A percentile compares a stretch with the other conserved stretches of the same genome.
These are phyloP conservation scores for Suillus discolor DNA, from an alignment of 768 basidiomycete species.

Conservation along the genomic window DNA sequence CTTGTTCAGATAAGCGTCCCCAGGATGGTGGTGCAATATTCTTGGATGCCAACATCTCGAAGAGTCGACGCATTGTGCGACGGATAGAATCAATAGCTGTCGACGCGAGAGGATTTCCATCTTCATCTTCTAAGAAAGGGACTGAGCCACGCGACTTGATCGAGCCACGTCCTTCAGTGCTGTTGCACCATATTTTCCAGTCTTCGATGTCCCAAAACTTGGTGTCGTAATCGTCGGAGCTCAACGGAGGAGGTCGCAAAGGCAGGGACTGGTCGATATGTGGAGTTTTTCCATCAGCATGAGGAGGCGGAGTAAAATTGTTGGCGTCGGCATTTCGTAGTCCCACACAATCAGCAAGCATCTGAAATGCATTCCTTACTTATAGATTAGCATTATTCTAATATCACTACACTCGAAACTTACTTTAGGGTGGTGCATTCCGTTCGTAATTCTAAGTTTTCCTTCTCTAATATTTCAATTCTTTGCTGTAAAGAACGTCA, in stretches of 20 bases:
- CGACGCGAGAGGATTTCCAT: neutral
- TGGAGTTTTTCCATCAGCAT: too few species aligned
- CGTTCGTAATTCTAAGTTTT: neutral
- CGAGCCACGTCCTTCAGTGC: neutral
- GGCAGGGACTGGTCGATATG: too few species aligned
- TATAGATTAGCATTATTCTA: neutral
- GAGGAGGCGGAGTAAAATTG: too few species aligned
- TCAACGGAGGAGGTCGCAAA: too few species aligned
- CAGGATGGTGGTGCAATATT: neutral
- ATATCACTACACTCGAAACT: neutral
- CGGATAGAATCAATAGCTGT: neutral
- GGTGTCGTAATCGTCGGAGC: too few species aligned
- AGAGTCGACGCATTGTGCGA: neutral
- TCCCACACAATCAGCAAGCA: neutral
- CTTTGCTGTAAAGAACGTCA: neutral
- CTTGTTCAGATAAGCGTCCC: neutral
- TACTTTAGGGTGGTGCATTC: neutral
- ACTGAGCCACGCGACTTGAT: neutral
- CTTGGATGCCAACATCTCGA: neutral
- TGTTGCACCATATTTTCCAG: too few species aligned
- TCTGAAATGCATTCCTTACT: neutral
- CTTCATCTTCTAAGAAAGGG: neutral
- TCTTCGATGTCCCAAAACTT: too few species aligned
- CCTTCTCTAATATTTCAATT: neutral
- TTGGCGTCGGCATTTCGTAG: too few species aligned